Evolutionary conservation across 768 basidiomycete species (phyloP).

Genomic region (Phanerodontia chrysosporium): DNA sequence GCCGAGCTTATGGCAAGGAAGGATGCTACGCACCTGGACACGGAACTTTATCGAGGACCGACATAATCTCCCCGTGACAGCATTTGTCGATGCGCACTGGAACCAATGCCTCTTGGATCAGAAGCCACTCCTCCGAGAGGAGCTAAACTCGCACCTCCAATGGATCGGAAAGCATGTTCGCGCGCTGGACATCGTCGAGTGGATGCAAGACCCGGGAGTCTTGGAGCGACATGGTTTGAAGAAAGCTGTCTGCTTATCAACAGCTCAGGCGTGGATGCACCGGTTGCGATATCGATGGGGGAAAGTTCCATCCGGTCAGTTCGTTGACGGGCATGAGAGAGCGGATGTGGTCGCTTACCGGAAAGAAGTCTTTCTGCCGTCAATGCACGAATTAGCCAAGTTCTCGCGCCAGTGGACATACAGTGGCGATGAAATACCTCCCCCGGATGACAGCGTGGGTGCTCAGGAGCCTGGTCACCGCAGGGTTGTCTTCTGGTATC

Average conservation of each 20-base stretch:
- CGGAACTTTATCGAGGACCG: not conserved
- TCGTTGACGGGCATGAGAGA: conserved; percentile 17
- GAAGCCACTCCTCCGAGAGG: not conserved
- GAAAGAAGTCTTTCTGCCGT: conserved; percentile 13
- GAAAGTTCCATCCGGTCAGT: conserved; percentile 2
- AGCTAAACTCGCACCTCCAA: not conserved
- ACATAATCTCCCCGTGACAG: not conserved
- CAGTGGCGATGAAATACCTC: no score
- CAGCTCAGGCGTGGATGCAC: conserved; percentile 11
- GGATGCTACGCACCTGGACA: not conserved
- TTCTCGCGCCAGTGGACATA: no score
- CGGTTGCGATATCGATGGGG: conserved; percentile 8
- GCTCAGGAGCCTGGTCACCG: not conserved
- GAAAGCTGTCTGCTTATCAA: not conserved
- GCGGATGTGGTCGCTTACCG: conserved; percentile 13
- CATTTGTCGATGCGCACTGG: not conserved
- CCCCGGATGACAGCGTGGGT: not conserved
- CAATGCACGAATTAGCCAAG: not conserved
- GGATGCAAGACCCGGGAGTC: not conserved
- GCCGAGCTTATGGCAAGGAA: no score
- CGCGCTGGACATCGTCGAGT: conserved; percentile 6
- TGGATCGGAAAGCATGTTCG: not conserved
- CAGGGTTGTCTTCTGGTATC: conserved; percentile 25
- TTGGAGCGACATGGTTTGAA: not conserved
- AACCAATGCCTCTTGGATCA: not conserved